Evolutionary conservation across 2,329 filamentous ascomycete genomes (phyloP).

Genomic region (Coniochaeta hoffmannii): DNA sequence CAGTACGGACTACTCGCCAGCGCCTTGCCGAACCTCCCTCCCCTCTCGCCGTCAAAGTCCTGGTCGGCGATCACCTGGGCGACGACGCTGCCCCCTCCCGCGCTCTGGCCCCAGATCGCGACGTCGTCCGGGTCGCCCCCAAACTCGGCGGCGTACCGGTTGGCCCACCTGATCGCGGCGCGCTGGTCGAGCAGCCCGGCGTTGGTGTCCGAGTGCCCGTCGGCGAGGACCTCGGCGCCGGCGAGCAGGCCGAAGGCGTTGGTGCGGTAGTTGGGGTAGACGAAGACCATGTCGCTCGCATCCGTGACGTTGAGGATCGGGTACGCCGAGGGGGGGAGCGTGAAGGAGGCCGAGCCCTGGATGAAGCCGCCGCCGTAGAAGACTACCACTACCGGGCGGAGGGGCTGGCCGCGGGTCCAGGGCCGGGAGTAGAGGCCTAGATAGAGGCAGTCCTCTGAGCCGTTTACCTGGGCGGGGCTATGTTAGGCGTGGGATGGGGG

Average conservation of each 20-base stretch:
- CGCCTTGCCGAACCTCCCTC: constrained; percentile 14
- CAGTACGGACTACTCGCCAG: constrained; percentile 45
- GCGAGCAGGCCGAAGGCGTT: constrained; percentile 51
- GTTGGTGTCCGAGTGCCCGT: constrained; percentile 39
- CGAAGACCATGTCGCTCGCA: constrained; percentile 38
- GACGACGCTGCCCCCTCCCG: constrained; percentile 45
- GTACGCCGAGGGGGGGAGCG: constrained; percentile 47
- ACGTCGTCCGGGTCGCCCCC: constrained; percentile 41
- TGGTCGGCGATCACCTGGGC: constrained; percentile 40
- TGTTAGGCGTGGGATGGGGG: neutral
- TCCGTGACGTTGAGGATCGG: constrained; percentile 48
- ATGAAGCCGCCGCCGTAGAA: constrained; percentile 58
- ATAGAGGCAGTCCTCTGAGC: constrained; percentile 54
- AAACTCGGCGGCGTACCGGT: constrained; percentile 36
- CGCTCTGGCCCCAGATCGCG: constrained; percentile 46
- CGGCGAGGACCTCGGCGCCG: constrained; percentile 35
- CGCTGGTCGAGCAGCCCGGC: constrained; percentile 43
- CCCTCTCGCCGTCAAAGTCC: neutral
- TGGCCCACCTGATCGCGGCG: constrained; percentile 40
- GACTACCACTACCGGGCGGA: constrained; percentile 49
- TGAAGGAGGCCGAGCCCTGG: constrained; percentile 46
- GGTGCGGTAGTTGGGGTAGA: constrained; percentile 44
- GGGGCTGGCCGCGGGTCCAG: constrained; percentile 35
- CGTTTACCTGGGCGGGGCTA: constrained; percentile 31
- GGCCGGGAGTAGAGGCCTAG: constrained; percentile 53